phyloP scores from a whole-genome alignment of 495 filamentous ascomycete genomes.

The Penicillium chermesinum region DNA sequence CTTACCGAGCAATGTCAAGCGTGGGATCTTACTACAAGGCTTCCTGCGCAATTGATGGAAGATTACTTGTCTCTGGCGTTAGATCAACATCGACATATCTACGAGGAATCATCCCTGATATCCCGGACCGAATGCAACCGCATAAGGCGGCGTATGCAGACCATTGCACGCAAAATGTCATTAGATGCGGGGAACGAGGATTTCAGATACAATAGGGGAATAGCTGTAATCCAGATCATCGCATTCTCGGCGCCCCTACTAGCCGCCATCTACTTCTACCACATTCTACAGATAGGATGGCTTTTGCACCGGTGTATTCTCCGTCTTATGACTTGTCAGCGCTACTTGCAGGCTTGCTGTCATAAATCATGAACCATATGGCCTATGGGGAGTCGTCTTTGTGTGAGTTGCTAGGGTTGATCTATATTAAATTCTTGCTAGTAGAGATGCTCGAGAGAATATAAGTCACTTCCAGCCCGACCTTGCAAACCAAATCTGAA shows the following conservation, averaged over 20 bases:
- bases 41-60: no score
- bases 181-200: background rate
- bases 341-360: constrained; percentile 14
- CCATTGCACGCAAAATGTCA: no score
- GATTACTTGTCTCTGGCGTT: no score
- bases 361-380: constrained; percentile 9
- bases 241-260: background rate
- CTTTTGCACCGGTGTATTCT: constrained; percentile 15
- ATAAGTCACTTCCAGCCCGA: constrained; percentile 3
- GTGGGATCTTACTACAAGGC: no score
- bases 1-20: no score
- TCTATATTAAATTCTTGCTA: constrained; percentile 14
- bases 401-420: constrained; percentile 18
- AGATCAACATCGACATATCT: no score
- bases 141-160: no score
- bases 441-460: constrained; percentile 13
- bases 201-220: constrained; percentile 12
- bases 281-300: constrained; percentile 10
- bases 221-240: constrained; percentile 11
- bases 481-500: no score
- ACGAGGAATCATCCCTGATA: no score
- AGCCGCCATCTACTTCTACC: constrained; percentile 4
- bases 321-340: constrained; percentile 10
- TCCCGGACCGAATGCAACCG: no score
- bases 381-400: constrained; percentile 14